Base-by-base conservation (phyloP, 768 basidiomycete genomes). In the Leccinum boreale region DNA sequence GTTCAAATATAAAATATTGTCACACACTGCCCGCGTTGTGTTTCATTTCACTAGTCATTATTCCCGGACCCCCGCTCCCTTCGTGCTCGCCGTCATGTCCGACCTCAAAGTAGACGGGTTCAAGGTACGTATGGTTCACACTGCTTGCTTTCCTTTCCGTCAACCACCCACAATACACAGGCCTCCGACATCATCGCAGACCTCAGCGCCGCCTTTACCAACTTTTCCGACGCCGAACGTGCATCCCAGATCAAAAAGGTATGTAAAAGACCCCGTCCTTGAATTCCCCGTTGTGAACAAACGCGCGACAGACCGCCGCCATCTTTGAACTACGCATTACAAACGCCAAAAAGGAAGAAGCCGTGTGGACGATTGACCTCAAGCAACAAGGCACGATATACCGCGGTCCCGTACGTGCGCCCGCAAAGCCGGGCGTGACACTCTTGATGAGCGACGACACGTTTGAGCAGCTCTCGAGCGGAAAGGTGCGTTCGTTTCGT, bases 361-460 rank as follows among this genome's bases (percentile, higher is more conserved):
- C 77, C 19, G 80, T 80, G 47, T 97, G 93, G 93, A 94, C 93
- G 7, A 92, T 98, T 65, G 95, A 98, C 79, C 67, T 96, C 69
- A 97, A 98, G 83, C 88, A 88, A 76, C 79, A 81, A 14, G 92
- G 90, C 11, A 75, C 79, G 21, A 81, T 94, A 26, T 86, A 85
- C 80, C 86, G 88, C 73, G 93, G 93, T 42, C 73, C 75, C 11
- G 66, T 65, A 7, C 64, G 63, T 35, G 63, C 70, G 4, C 69
- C 70, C 23, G 79, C 85, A 57, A 92, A 94, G 72, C 77, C 90
- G 5, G 92, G 95, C 67, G 92, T 94, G 57, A 87, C 88, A 17
- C 82, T 96, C 72, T 78, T 87, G 54, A 78, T 94, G 63, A 81
- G 83, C 31, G 91, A 93, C 72, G 88, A 89, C 19, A 86, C 85